Percentiles rank a stretch among this genome's conserved stretches.
Evolutionary conservation across 768 basidiomycete genomes (phyloP).

Genomic region (Termitomyces sp.): DNA sequence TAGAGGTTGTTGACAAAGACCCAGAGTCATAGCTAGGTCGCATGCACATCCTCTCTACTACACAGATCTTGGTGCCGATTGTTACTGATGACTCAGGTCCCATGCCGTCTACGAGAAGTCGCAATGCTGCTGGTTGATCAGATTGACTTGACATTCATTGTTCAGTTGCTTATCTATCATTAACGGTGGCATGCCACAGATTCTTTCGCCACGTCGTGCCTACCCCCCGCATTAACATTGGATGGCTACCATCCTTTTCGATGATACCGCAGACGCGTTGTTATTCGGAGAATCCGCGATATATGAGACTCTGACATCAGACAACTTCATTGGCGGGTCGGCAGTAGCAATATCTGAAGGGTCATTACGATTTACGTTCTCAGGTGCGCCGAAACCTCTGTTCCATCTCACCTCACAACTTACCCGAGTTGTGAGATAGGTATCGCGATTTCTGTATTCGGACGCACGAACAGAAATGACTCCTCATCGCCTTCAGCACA

Average conservation of each 20-base stretch:
- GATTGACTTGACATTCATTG: background rate
- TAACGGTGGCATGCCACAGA: background rate
- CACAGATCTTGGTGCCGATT: background rate
- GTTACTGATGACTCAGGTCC: background rate
- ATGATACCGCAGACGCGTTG: background rate
- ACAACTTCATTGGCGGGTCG: background rate
- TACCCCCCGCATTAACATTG: background rate
- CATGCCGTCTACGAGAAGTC: background rate
- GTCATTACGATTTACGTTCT: background rate
- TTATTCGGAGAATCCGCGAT: background rate
- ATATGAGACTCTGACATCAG: background rate
- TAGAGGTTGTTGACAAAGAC: background rate
- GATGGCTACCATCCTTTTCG: slow-evolving; percentile 5
- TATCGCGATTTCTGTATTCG: background rate
- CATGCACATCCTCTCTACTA: background rate
- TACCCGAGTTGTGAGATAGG: background rate
- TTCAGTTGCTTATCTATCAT: background rate
- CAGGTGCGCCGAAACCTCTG: background rate
- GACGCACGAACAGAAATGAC: background rate
- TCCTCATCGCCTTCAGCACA: background rate
- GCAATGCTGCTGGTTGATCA: background rate
- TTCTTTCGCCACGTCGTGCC: background rate
- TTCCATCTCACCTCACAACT: background rate
- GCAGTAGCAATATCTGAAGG: background rate
- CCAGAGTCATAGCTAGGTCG: background rate